Evolutionary conservation across 805 yeast species (phyloP), one percentile per base, ranked within the genome.

Genomic region (Zygoascus flipseniorum): DNA sequence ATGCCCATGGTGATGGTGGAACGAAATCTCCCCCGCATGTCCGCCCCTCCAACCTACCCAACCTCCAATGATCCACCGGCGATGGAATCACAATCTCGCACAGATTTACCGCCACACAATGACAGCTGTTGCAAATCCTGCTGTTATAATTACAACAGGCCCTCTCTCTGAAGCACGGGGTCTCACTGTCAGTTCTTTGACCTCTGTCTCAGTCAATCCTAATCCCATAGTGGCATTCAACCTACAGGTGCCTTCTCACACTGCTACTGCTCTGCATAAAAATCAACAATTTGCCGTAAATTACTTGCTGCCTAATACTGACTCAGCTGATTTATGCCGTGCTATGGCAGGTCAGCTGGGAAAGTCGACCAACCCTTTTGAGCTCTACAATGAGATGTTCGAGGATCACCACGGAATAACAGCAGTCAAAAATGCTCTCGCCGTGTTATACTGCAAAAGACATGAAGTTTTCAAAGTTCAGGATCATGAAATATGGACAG

Each of bases 401-500:
- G 48, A 50, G 31, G 42, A 28, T 32, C 20, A 19, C 2, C 44
- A 51, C 8, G 62, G 57, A 14, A 54, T 69, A 13, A 72, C 72
- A 1, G 43, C 57, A 2, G 47, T 69, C 18, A 45, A 48, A n/a
- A 52, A 49, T 32, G 60, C 70, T 8, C 51, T 53, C 26, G 58
- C 66, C 18, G 58, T 60, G 3, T 57, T 69, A 46, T 57, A 64
- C 39, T 70, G 72, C 49, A 50, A 52, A 35, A 57, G 61, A 6
- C 44, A 53, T 32, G 48, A 60, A 32, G 57, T 61, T 13, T 37
- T 64, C n/a, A 54, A 57, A 10, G 83, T 89, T 0, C 89, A 86
- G 56, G 89, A 86, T 63, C 98, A 92, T 69, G 96, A 90, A 65
- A 81, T 92, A 2, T 88, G 97, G 93, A 80, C 89, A 4, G 96